These are phyloP conservation scores for Aspergillus bombycis DNA, from an alignment of 2,329 filamentous ascomycete genomes.

Conservation along the genomic window DNA sequence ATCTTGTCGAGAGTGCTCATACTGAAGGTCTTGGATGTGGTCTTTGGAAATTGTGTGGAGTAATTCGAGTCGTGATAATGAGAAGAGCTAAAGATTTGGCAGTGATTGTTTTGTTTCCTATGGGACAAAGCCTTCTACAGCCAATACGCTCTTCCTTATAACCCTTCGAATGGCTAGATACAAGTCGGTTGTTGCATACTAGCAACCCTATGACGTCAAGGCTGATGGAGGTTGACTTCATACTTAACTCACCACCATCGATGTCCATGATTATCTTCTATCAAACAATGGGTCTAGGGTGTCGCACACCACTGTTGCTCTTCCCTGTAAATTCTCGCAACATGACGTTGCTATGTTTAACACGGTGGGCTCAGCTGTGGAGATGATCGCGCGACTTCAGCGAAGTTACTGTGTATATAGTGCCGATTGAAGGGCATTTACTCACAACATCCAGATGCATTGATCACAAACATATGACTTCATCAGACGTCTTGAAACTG, in stretches of 20 bases:
- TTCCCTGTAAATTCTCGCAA: background rate
- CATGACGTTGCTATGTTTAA: background rate
- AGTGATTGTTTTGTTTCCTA: background rate
- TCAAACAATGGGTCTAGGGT: background rate
- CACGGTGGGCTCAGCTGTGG: background rate
- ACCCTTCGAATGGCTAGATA: background rate
- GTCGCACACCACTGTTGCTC: background rate
- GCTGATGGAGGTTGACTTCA: background rate
- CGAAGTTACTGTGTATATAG: too few relatives aligned
- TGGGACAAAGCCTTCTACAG: background rate
- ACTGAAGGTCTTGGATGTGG: background rate
- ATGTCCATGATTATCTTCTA: background rate
- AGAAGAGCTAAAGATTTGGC: background rate
- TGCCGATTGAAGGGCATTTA: too few relatives aligned
- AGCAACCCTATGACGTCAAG: constrained; percentile 6
- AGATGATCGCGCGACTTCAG: background rate
- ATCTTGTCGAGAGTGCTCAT: constrained; percentile 13
- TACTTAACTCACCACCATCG: background rate
- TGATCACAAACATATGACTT: background rate
- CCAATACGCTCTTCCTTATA: background rate
- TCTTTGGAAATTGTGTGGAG: background rate
- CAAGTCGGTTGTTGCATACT: background rate
- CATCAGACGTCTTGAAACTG: background rate
- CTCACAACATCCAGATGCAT: too few relatives aligned
- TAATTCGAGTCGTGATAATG: background rate